phyloP scores from a whole-genome alignment of 495 filamentous ascomycete genomes.

The Penicillium cosmopolitanum region DNA sequence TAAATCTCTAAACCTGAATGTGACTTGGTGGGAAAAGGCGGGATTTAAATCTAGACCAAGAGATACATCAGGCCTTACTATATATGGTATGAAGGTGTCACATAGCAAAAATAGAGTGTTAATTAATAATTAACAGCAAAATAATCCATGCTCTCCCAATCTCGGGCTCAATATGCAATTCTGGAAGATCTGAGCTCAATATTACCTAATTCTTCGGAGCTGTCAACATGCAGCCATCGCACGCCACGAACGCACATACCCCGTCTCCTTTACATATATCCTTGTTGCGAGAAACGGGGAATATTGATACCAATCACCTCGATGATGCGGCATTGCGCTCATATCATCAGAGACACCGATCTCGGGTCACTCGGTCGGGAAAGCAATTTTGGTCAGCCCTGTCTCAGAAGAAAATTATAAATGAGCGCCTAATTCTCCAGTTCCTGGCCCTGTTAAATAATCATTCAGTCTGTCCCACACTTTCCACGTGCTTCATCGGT shows the following conservation, averaged over 20 bases:
- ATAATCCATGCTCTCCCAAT: not conserved
- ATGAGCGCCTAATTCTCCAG: not conserved
- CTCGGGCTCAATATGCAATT: not conserved
- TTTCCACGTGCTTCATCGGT: constrained; percentile 2
- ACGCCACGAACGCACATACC: not conserved
- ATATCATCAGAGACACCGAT: not conserved
- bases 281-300: not conserved
- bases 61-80: not conserved
- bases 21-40: not conserved
- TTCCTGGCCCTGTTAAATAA: not conserved
- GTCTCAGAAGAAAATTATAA: constrained; percentile 1
- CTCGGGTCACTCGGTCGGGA: not conserved
- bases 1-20: no score
- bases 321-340: not conserved
- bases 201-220: not conserved
- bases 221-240: not conserved
- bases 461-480: not conserved
- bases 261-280: not conserved
- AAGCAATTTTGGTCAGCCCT: not conserved
- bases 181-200: not conserved
- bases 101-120: no score
- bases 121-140: no score
- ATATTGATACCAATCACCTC: not conserved
- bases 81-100: no score
- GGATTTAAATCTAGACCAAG: not conserved